Base-by-base conservation (phyloP, 352 stramenopile genomes). In the Hyaloperonospora brassicae region DNA sequence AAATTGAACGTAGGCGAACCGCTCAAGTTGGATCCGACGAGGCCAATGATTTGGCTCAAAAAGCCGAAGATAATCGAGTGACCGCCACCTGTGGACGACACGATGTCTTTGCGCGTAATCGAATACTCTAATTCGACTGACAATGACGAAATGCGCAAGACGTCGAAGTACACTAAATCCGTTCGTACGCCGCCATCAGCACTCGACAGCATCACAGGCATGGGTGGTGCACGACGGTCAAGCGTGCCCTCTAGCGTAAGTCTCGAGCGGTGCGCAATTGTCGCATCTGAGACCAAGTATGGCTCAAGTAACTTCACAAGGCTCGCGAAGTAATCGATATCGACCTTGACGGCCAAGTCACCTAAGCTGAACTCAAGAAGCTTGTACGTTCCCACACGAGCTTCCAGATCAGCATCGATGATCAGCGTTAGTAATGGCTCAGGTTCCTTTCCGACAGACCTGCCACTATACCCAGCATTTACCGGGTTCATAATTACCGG, bases 261-360 rank as follows among this genome's bases (percentile, higher is more conserved):
- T 14, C 79, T 67, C 8, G 84, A 86, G 2, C 72, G 76, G 25
- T 76, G 52, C 1, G 76, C 64, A 49, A 90, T 68, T 0, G 76
- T 82, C 21, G 81, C 55, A 50, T 89, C 80, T 1, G 79, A 89
- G 11, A 84, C 64, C 23, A 94, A 53, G 40, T 87, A 89, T 23
- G 81, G 84, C 27, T 94, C 84, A 23, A 94, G 51, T 38, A 94
- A 52, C 57, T 87, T 87, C 11, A 91, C 67, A 6, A 94, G 69
- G 52, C 78, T 90, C 36, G 92, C 70, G 43, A 94, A 52, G 52
- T 89, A 94, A 55, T 94, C 84, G 30, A 94, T 74, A 61, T 94
- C 84, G 21, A 90, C 71, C 62, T 91, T 90, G 36, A 94, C 62
- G 12, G 76, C 75, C 38, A 91, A 44, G 47, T 79, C 78, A 48